phyloP scores from a whole-genome alignment of 192 early-diverging fungal species.

The Lobosporangium transversale region DNA sequence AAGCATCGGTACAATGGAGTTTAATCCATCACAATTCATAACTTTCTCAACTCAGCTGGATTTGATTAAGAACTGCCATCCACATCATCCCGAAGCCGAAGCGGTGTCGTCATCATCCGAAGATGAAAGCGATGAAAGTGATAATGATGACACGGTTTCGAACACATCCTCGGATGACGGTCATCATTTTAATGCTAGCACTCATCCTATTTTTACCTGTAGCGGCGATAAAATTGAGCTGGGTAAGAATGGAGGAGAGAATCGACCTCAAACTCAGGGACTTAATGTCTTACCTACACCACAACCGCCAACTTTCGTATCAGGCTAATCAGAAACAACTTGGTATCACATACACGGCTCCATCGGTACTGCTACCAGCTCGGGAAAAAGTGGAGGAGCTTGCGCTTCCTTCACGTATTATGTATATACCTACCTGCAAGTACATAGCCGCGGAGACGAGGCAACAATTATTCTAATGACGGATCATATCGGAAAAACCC shows the following conservation, averaged over 20 bases:
- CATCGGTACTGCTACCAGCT: background rate
- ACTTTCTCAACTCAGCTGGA: constrained; percentile 13
- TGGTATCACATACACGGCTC: background rate
- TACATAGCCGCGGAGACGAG: too few relatives aligned
- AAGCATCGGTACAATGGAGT: constrained; percentile 22
- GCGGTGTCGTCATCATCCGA: constrained; percentile 7
- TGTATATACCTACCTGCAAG: too few relatives aligned
- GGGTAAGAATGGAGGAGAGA: too few relatives aligned
- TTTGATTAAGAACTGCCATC: constrained; percentile 9
- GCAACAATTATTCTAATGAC: too few relatives aligned
- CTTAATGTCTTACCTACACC: too few relatives aligned
- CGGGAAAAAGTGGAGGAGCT: background rate
- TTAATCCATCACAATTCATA: constrained; percentile 26
- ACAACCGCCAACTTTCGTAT: too few relatives aligned
- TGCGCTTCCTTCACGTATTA: constrained; percentile 6
- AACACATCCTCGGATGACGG: constrained; percentile 12
- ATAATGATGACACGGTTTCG: constrained; percentile 24
- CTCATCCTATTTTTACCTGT: too few relatives aligned
- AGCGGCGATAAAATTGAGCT: too few relatives aligned
- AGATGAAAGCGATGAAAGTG: constrained; percentile 9
- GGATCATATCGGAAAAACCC: too few relatives aligned
- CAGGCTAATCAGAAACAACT: constrained; percentile 14
- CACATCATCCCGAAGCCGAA: background rate
- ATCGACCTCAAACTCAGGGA: too few relatives aligned
- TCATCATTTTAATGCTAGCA: too few relatives aligned